Evolutionary conservation across 495 filamentous ascomycete species (phyloP), one percentile per base, ranked within the genome.

Genomic region (Tirmania nivea): DNA sequence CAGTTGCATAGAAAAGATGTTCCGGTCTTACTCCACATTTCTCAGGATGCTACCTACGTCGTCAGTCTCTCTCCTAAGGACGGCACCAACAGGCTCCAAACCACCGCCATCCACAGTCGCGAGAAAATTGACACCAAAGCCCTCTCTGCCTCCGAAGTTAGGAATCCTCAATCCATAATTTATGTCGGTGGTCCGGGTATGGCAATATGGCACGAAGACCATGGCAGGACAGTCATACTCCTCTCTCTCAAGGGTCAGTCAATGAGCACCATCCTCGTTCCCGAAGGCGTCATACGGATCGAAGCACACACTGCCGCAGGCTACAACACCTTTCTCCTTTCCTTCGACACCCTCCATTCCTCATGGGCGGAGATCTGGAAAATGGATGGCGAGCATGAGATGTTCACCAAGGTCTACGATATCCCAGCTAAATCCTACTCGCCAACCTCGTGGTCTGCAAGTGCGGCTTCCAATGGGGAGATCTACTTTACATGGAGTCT

Each of bases 331-430:
- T 52, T 94, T 67, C 68, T 95, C 45, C 83, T 95, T 8, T 83
- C 94, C 56, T 90, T 75, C 64, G 75, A 80, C 60, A 84, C 84
- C 0, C 67, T 67, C 3, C 73, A 70, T 12, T 77, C 77, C 14
- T 81, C 87, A 61, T 84, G 79, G 71, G 87, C 84, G 6, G 83
- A 90, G 56, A 82, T 94, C 34, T 95, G 79, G 63, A 86, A 90
- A 58, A 72, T 90, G 58, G 75, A 94, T 59, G 61, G 83, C 52
- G 75, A 76, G 63, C 75, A 73, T n/a, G 71, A 70, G 25, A 70
- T 67, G 7, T 73, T 88, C 34, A 72, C 69, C 1, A 84, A 84
- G 63, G 80, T 80, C 1, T 94, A 94, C 60, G 71, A 75, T 25
- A 70, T 95, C 42, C 48, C 56, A 4, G 83, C 86, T 2, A 74